These are phyloP conservation scores for Colletotrichum tofieldiae DNA, from an alignment of 2,329 filamentous ascomycete genomes.

Conservation along the genomic window DNA sequence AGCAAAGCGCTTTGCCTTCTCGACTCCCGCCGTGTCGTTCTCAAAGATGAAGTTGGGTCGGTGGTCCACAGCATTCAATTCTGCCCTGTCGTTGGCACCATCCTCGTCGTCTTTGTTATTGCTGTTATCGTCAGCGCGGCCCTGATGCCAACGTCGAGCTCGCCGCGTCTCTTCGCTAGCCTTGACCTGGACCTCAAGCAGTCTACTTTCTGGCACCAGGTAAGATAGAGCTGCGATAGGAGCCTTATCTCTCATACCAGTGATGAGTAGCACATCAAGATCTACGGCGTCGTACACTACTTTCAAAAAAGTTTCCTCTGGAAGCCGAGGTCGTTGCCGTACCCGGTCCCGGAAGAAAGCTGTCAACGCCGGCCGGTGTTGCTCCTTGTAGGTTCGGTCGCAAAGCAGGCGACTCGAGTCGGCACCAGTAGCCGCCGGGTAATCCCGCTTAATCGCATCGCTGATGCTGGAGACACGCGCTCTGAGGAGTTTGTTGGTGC, in stretches of 20 bases:
- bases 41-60: conserved; percentile 64
- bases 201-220: conserved; percentile 65
- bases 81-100: background rate
- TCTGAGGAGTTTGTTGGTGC: conserved; percentile 49
- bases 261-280: conserved; percentile 72
- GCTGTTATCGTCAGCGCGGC: conserved; percentile 26
- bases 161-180: conserved; percentile 56
- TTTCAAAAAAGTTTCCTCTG: conserved; percentile 65
- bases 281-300: conserved; percentile 58
- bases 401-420: conserved; percentile 63
- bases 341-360: conserved; percentile 66
- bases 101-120: conserved; percentile 37
- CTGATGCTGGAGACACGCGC: conserved; percentile 70
- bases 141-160: conserved; percentile 51
- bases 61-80: conserved; percentile 45
- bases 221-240: conserved; percentile 69
- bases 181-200: conserved; percentile 69
- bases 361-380: conserved; percentile 68
- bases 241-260: conserved; percentile 74
- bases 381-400: conserved; percentile 74
- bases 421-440: conserved; percentile 64
- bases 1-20: conserved; percentile 59
- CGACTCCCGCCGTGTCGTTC: conserved; percentile 63
- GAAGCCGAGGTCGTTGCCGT: conserved; percentile 59
- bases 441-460: conserved; percentile 70